These are phyloP conservation scores for Clonostachys rhizophaga DNA, from an alignment of 2,329 filamentous ascomycete species.

Conservation along the genomic window DNA sequence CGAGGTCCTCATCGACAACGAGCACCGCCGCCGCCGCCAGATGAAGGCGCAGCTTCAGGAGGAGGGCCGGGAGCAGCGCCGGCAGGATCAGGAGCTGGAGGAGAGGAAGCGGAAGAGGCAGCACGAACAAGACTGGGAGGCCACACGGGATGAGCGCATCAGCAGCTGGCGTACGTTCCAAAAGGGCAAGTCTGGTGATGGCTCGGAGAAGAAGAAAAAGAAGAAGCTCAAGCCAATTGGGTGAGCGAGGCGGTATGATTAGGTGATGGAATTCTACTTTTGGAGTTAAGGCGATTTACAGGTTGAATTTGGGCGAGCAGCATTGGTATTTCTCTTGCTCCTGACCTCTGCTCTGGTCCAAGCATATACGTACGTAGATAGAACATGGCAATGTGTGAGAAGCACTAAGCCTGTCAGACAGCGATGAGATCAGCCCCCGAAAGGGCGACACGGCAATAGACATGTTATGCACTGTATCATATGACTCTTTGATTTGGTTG, in stretches of 20 bases:
- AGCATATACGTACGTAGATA: too few species aligned
- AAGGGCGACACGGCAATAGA: too few species aligned
- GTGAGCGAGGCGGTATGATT: slow-evolving; percentile 17
- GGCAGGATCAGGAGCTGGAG: slow-evolving; percentile 80
- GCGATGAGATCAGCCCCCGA: too few species aligned
- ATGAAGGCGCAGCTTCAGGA: slow-evolving; percentile 94
- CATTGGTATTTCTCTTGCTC: too few species aligned
- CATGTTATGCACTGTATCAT: too few species aligned
- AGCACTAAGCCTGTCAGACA: too few species aligned
- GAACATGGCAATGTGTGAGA: too few species aligned
- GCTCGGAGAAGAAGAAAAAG: slow-evolving; percentile 55
- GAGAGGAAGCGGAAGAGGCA: slow-evolving; percentile 81
- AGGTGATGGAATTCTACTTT: too few species aligned
- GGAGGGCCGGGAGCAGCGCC: slow-evolving; percentile 83
- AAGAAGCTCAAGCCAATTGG: slow-evolving; percentile 67
- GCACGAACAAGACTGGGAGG: slow-evolving; percentile 93
- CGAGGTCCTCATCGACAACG: slow-evolving; percentile 87
- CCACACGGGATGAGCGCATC: slow-evolving; percentile 84
- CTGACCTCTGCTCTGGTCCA: too few species aligned
- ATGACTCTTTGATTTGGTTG: too few species aligned
- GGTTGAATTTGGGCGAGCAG: too few species aligned
- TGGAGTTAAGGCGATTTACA: too few species aligned
- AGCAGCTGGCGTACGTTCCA: slow-evolving; percentile 92
- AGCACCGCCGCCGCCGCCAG: slow-evolving; percentile 78
- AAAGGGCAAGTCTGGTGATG: slow-evolving; percentile 58